Evolutionary conservation across 345 rosid species (phyloP).

Genomic region (Cochlearia excelsa): DNA sequence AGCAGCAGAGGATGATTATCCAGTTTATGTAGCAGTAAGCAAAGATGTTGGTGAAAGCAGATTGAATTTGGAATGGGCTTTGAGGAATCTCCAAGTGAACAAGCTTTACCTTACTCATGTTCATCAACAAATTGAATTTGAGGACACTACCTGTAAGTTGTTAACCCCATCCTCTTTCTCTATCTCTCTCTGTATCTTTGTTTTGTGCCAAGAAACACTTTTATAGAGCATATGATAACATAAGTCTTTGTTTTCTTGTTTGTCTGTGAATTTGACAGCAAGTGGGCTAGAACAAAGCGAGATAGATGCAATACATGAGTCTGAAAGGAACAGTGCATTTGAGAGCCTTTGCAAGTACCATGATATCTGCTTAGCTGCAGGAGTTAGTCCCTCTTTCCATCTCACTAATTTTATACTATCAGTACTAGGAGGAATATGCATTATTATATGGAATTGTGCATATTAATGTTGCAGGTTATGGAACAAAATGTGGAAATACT

Average conservation of each 20-base stretch:
- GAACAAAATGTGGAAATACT: slow-evolving; percentile 40
- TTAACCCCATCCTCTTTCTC: slow-evolving; percentile 6
- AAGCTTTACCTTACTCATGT: slow-evolving; percentile 45
- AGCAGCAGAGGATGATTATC: slow-evolving; percentile 27
- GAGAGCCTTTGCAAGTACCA: slow-evolving; percentile 33
- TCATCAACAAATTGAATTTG: slow-evolving; percentile 33
- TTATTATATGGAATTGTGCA: neutral
- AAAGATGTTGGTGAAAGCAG: slow-evolving; percentile 42
- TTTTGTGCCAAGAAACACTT: neutral
- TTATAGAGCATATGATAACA: no score
- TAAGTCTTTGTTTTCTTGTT: neutral
- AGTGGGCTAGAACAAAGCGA: slow-evolving; percentile 34
- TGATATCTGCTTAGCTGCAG: slow-evolving; percentile 30
- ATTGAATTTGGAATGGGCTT: slow-evolving; percentile 52
- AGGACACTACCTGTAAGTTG: slow-evolving; percentile 27
- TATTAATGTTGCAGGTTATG: slow-evolving; percentile 38
- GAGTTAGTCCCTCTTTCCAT: slow-evolving; percentile 27
- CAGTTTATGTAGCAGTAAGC: slow-evolving; percentile 60
- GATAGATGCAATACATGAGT: slow-evolving; percentile 28
- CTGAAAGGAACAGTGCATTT: slow-evolving; percentile 19
- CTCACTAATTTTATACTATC: neutral
- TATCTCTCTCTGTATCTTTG: slow-evolving; percentile 1
- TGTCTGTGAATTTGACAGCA: slow-evolving; percentile 27
- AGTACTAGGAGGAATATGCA: neutral
- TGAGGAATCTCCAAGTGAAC: slow-evolving; percentile 38